Evolutionary conservation across 2,329 filamentous ascomycete species (phyloP).

Genomic region (Phaeosphaeriaceae sp.): DNA sequence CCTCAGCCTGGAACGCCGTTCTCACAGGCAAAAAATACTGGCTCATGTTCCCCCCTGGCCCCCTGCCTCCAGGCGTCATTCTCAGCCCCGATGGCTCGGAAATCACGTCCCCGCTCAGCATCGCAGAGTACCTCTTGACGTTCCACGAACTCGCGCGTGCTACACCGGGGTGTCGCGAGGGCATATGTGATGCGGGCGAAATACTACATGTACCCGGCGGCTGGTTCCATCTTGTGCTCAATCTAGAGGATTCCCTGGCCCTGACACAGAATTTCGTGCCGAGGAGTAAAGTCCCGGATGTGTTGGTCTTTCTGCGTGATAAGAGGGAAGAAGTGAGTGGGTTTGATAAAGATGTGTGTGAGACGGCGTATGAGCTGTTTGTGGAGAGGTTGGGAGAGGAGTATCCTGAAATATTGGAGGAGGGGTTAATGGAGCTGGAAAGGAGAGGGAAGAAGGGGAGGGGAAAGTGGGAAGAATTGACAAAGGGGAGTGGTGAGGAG

Average conservation of each 20-base stretch:
- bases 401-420: conserved; percentile 69
- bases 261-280: conserved; percentile 97
- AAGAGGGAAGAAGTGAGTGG: conserved; percentile 87
- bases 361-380: conserved; percentile 76
- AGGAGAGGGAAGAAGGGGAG: conserved; percentile 68
- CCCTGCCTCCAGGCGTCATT: conserved; percentile 83
- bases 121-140: conserved; percentile 92
- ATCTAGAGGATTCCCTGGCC: conserved; percentile 82
- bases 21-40: conserved; percentile 92
- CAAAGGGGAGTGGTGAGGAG: conserved; percentile 60
- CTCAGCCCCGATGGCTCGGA: conserved; percentile 89
- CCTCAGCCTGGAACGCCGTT: conserved; percentile 93
- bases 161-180: conserved; percentile 80
- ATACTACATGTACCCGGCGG: conserved; percentile 91
- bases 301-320: conserved; percentile 79
- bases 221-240: conserved; percentile 97
- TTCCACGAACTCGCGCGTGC: conserved; percentile 85
- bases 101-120: conserved; percentile 90
- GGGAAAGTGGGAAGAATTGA: conserved; percentile 84
- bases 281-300: conserved; percentile 71
- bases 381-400: conserved; percentile 67
- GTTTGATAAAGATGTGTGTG: conserved; percentile 72
- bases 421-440: conserved; percentile 69
- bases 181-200: conserved; percentile 82
- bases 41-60: conserved; percentile 91